phyloP scores from a whole-genome alignment of 768 basidiomycete species.

The Sutorius australiensis region DNA sequence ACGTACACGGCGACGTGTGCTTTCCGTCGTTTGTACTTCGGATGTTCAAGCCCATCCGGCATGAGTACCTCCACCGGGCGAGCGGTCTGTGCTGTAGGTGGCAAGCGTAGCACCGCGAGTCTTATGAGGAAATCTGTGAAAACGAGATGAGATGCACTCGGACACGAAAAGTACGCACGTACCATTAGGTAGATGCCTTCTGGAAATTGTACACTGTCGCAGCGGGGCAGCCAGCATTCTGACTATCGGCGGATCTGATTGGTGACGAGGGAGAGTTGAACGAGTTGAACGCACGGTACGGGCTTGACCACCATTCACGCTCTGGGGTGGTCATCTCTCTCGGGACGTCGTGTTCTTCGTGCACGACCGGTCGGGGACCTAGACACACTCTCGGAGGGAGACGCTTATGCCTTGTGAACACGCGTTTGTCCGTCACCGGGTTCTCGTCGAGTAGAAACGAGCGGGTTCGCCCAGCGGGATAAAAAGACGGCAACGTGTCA shows the following conservation, averaged over 20 bases:
- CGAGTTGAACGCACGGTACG: slow-evolving; percentile 53
- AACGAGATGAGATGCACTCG: neutral
- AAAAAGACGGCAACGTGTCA: slow-evolving; percentile 40
- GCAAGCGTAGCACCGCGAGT: slow-evolving; percentile 46
- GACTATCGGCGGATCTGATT: slow-evolving; percentile 37
- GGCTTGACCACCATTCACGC: slow-evolving; percentile 66
- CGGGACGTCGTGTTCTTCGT: slow-evolving; percentile 34
- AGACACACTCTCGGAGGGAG: slow-evolving; percentile 47
- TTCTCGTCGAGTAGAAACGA: slow-evolving; percentile 66
- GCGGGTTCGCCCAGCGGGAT: slow-evolving; percentile 38
- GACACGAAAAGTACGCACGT: slow-evolving; percentile 7
- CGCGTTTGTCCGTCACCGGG: slow-evolving; percentile 48
- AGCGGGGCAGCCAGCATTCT: slow-evolving; percentile 69
- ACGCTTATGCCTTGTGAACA: slow-evolving; percentile 54
- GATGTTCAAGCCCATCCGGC: slow-evolving; percentile 67
- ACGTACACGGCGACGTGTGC: slow-evolving; percentile 49
- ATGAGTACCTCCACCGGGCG: slow-evolving; percentile 32
- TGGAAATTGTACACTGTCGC: slow-evolving; percentile 51
- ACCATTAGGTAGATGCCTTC: slow-evolving; percentile 57
- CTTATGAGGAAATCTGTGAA: slow-evolving; percentile 63
- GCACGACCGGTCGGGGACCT: slow-evolving; percentile 22
- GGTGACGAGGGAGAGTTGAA: neutral
- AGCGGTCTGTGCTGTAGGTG: slow-evolving; percentile 24
- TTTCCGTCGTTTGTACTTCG: slow-evolving; percentile 49
- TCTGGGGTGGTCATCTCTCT: slow-evolving; percentile 63